Evolutionary conservation across 1,284 basidiomycete species (phyloP).

Genomic region (Cryptococcus depauperatus): DNA sequence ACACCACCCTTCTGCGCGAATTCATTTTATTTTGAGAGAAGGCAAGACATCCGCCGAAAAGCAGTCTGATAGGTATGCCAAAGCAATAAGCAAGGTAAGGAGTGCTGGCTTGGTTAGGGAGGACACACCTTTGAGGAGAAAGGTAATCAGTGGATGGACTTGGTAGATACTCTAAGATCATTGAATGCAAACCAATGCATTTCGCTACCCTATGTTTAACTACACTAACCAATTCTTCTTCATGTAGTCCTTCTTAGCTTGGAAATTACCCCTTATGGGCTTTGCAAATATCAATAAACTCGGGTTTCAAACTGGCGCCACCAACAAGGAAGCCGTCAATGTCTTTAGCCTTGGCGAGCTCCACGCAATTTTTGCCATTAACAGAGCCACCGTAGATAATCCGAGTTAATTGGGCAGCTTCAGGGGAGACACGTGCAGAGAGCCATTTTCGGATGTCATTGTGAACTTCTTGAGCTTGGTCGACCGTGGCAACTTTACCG

Average conservation of each 20-base stretch:
- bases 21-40: constrained; percentile 73
- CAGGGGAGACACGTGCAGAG: constrained; percentile 55
- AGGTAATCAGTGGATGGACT: constrained; percentile 58
- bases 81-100: constrained; percentile 65
- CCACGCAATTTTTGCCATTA: constrained; percentile 74
- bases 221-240: too few relatives aligned
- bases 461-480: constrained; percentile 82
- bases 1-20: constrained; percentile 64
- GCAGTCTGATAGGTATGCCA: constrained; percentile 55
- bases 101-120: constrained; percentile 71
- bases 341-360: constrained; percentile 76
- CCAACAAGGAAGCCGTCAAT: constrained; percentile 99
- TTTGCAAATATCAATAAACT: constrained; percentile 90
- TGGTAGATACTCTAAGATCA: too few relatives aligned
- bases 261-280: constrained; percentile 45
- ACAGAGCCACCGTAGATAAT: constrained; percentile 97
- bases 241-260: too few relatives aligned
- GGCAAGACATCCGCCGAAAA: constrained; percentile 71
- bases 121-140: constrained; percentile 67
- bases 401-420: constrained; percentile 67
- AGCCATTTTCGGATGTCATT: constrained; percentile 74
- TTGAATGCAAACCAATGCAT: too few relatives aligned
- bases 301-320: constrained; percentile 94
- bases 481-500: constrained; percentile 83
- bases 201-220: too few relatives aligned